Percentiles rank a stretch among this genome's conserved stretches.
Evolutionary conservation across 306 rosid species (phyloP).

Genomic region (Vicia villosa): DNA sequence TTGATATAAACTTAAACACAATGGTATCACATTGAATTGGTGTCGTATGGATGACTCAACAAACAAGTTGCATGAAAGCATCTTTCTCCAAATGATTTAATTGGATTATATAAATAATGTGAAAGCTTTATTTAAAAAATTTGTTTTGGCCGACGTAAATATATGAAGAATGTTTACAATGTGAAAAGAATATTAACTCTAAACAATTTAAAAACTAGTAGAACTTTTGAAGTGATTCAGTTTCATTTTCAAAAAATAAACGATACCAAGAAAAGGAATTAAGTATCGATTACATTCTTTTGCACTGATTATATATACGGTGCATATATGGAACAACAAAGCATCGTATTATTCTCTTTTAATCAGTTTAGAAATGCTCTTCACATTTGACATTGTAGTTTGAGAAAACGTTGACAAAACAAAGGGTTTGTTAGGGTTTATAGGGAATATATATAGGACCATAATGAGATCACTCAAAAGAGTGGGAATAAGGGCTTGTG

Average conservation of each 20-base stretch:
- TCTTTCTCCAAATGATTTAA: conserved; percentile 20
- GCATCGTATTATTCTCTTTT: conserved; percentile 6
- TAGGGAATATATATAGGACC: conserved; percentile 23
- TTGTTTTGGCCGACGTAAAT: background rate
- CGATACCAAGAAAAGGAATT: no score
- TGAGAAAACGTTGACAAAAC: background rate
- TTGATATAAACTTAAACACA: no score
- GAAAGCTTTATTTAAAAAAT: background rate
- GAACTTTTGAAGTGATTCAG: conserved; percentile 22
- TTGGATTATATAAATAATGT: background rate
- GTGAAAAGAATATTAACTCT: conserved; percentile 29
- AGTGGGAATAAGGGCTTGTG: conserved; percentile 21
- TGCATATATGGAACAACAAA: background rate
- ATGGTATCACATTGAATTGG: background rate
- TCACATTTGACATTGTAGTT: background rate
- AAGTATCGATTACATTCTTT: background rate
- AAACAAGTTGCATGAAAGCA: conserved; percentile 2
- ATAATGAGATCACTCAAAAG: conserved; percentile 1
- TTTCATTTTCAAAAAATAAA: background rate
- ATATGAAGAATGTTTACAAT: conserved; percentile 24
- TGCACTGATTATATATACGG: conserved; percentile 3
- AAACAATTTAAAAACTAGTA: background rate
- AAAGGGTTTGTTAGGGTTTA: conserved; percentile 28
- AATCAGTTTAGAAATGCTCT: conserved; percentile 4
- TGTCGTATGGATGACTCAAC: conserved; percentile 8